Percentiles rank a stretch among this genome's conserved stretches.
These are phyloP conservation scores for Thelonectria discophora DNA, from an alignment of 2,329 filamentous ascomycete species.

Conservation along the genomic window DNA sequence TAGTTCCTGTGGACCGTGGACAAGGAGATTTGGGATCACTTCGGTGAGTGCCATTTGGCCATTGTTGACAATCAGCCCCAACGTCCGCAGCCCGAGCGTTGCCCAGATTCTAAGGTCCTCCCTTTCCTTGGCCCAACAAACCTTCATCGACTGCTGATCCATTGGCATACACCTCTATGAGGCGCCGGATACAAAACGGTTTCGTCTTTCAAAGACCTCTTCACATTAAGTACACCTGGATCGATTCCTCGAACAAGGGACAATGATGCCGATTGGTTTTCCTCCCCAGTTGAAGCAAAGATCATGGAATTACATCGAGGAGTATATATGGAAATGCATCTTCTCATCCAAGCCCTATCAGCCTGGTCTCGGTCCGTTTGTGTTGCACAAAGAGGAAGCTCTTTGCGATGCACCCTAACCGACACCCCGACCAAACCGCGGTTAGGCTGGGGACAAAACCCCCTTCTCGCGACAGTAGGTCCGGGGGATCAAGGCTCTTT, in stretches of 20 bases:
- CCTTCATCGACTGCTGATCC: not conserved
- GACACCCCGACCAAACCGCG: too few species aligned
- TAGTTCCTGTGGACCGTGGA: not conserved
- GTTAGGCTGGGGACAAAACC: too few species aligned
- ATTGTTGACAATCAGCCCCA: not conserved
- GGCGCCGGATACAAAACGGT: not conserved
- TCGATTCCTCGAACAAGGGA: too few species aligned
- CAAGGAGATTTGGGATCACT: not conserved
- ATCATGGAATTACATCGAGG: too few species aligned
- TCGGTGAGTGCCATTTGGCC: not conserved
- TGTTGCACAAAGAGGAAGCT: too few species aligned
- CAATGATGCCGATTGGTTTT: too few species aligned
- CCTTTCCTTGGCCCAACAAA: not conserved
- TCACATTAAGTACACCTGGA: too few species aligned
- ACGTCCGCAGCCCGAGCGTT: not conserved
- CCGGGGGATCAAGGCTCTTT: too few species aligned
- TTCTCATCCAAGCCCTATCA: not conserved
- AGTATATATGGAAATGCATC: too few species aligned
- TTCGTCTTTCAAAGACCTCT: not conserved
- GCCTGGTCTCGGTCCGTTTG: not conserved
- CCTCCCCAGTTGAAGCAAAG: too few species aligned
- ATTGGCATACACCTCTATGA: not conserved
- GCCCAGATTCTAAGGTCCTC: not conserved
- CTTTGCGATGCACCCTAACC: too few species aligned
- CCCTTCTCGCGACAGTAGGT: too few species aligned